Conservation (phyloP, 2,329 filamentous ascomycete species). For the Dactylella cylindrospora region DNA sequence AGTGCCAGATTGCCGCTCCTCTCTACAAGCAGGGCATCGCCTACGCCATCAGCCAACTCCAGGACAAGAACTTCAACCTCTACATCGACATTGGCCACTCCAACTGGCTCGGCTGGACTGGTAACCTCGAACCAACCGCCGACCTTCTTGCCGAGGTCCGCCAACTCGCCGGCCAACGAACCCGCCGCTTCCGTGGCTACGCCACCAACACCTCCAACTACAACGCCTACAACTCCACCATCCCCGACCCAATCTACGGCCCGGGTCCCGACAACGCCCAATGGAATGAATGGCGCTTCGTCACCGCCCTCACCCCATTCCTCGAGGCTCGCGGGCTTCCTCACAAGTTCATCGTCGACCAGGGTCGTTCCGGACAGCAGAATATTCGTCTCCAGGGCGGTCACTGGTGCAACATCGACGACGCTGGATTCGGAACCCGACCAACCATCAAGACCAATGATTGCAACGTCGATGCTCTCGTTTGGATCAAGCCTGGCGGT, state of each 20-base stretch:
- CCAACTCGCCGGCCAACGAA: slow-evolving; percentile 49
- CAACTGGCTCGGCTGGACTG: slow-evolving; percentile 55
- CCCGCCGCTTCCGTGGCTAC: slow-evolving; percentile 52
- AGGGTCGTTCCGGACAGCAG: slow-evolving; percentile 53
- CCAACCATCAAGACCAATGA: slow-evolving; percentile 53
- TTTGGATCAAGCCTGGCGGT: slow-evolving; percentile 56
- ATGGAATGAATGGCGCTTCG: slow-evolving; percentile 55
- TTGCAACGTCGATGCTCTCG: slow-evolving; percentile 53
- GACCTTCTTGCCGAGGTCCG: slow-evolving; percentile 54
- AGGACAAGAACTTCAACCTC: slow-evolving; percentile 52
- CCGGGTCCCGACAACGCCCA: slow-evolving; percentile 50
- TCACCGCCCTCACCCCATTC: slow-evolving; percentile 52
- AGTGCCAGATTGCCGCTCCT: slow-evolving; percentile 52
- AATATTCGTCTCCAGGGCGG: slow-evolving; percentile 54
- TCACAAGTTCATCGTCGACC: slow-evolving; percentile 56
- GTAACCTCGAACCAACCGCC: slow-evolving; percentile 53
- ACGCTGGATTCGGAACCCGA: slow-evolving; percentile 53
- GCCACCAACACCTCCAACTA: slow-evolving; percentile 56
- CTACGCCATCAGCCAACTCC: slow-evolving; percentile 53
- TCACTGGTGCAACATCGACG: slow-evolving; percentile 56
- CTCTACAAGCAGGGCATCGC: slow-evolving; percentile 55
- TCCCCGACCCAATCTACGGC: slow-evolving; percentile 54
- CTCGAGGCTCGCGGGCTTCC: slow-evolving; percentile 54
- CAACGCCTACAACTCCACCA: slow-evolving; percentile 53
- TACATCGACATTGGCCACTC: slow-evolving; percentile 55